Evolutionary conservation across 768 basidiomycete species (phyloP).

Genomic region (Termitomyces heimii): DNA sequence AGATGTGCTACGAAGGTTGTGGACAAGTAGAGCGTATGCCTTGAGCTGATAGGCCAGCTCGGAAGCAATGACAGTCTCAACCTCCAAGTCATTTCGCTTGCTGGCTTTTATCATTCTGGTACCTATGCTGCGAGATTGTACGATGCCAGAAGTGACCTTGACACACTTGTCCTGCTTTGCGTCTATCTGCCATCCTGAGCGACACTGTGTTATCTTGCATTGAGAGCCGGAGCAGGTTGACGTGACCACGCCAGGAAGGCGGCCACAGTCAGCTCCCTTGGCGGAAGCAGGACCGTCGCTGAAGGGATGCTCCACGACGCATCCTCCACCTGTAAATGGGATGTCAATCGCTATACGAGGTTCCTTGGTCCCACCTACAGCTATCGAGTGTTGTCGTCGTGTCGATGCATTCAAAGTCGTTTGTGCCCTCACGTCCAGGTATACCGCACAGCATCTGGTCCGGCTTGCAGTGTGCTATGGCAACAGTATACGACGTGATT

Average conservation of each 20-base stretch:
- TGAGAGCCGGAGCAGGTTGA: constrained; percentile 19
- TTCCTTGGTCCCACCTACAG: constrained; percentile 22
- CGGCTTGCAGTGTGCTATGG: constrained; percentile 20
- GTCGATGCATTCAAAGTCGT: constrained; percentile 34
- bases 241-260: constrained; percentile 18
- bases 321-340: constrained; percentile 32
- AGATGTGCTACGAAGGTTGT: constrained; percentile 12
- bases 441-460: constrained; percentile 32
- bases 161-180: constrained; percentile 16
- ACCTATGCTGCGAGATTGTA: constrained; percentile 5
- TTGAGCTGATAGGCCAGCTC: constrained; percentile 13
- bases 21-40: constrained; percentile 16
- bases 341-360: background rate
- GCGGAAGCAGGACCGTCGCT: constrained; percentile 8
- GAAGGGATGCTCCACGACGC: constrained; percentile 29
- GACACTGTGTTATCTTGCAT: constrained; percentile 24
- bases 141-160: background rate
- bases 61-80: constrained; percentile 11
- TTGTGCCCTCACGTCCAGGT: constrained; percentile 20
- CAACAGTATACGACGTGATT: constrained; percentile 24
- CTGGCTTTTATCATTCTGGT: constrained; percentile 15
- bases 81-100: constrained; percentile 1
- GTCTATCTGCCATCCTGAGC: constrained; percentile 21
- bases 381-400: constrained; percentile 27
- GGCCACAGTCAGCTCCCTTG: constrained; percentile 23